Evolutionary conservation across 148 eudicot genomes (phyloP).

Genomic region (Rhododendron vialii): DNA sequence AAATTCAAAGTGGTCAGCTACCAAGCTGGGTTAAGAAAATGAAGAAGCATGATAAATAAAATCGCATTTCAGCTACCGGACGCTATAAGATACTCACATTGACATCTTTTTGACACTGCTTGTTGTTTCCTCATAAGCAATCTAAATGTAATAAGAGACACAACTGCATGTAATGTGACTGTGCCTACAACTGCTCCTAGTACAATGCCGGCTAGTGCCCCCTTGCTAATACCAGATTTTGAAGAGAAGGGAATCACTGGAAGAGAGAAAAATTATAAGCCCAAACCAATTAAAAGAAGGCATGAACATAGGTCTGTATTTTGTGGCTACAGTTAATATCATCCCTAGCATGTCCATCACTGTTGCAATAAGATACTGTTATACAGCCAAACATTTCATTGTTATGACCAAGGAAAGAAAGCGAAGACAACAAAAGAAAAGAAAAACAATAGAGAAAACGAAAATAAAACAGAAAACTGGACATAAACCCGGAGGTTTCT

Average conservation of each 20-base stretch:
- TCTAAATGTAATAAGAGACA: slow-evolving; percentile 38
- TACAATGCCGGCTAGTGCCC: slow-evolving; percentile 53
- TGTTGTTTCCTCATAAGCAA: slow-evolving; percentile 19
- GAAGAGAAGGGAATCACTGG: slow-evolving; percentile 37
- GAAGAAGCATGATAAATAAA: not conserved
- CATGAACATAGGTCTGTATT: not conserved
- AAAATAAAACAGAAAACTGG: not conserved
- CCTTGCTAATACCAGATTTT: slow-evolving; percentile 49
- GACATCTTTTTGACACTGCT: slow-evolving; percentile 25
- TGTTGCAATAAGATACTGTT: not conserved
- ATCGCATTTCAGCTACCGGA: not conserved
- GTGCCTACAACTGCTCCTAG: slow-evolving; percentile 55
- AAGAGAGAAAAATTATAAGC: slow-evolving; percentile 12
- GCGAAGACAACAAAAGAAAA: not conserved
- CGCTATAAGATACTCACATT: slow-evolving; percentile 26
- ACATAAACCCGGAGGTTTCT: not conserved
- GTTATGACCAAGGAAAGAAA: not conserved
- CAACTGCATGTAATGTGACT: slow-evolving; percentile 36
- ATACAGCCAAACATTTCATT: not conserved
- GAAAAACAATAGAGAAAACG: not conserved
- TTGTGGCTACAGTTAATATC: too few species aligned
- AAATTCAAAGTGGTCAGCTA: not conserved
- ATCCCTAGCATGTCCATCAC: not conserved
- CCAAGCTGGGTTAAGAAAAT: not conserved
- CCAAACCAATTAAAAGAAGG: not conserved